These are phyloP conservation scores for Mrakia frigida DNA, from an alignment of 768 basidiomycete species.

Conservation along the genomic window DNA sequence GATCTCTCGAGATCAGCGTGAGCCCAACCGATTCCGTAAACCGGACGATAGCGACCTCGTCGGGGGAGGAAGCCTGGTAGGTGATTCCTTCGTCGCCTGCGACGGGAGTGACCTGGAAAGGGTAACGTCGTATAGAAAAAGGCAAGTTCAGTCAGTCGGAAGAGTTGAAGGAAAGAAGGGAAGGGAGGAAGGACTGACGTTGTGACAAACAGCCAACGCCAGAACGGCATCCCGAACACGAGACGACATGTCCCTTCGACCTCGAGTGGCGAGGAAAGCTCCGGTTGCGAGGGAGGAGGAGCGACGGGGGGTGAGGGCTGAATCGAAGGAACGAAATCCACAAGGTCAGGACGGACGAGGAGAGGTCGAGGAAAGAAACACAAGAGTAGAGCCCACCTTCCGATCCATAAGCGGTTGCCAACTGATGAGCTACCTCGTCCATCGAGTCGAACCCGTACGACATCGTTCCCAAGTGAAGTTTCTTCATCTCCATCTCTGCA, in stretches of 20 bases:
- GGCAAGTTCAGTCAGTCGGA: not conserved
- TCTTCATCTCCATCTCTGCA: conserved; percentile 98
- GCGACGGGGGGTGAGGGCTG: conserved; percentile 43
- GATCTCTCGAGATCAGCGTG: conserved; percentile 80
- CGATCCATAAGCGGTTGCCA: conserved; percentile 68
- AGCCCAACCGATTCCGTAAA: conserved; percentile 96
- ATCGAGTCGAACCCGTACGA: conserved; percentile 96
- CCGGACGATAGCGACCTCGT: conserved; percentile 96
- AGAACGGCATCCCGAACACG: conserved; percentile 87
- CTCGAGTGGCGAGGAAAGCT: conserved; percentile 73
- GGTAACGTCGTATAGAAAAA: not conserved
- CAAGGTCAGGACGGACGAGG: not conserved
- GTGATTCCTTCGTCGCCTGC: conserved; percentile 73
- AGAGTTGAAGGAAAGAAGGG: not conserved
- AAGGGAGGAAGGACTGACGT: conserved; percentile 54
- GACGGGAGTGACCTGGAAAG: conserved; percentile 86
- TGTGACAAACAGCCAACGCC: conserved; percentile 91
- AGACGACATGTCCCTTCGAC: conserved; percentile 89
- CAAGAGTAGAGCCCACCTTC: conserved; percentile 48
- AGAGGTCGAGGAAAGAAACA: not conserved
- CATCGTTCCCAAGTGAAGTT: conserved; percentile 97
- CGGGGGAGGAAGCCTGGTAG: conserved; percentile 97
- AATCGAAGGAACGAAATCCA: not conserved
- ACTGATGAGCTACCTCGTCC: conserved; percentile 93
- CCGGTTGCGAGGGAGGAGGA: conserved; percentile 64